phyloP scores from a whole-genome alignment of 2,329 filamentous ascomycete genomes.

The Aschersonia sp. region DNA sequence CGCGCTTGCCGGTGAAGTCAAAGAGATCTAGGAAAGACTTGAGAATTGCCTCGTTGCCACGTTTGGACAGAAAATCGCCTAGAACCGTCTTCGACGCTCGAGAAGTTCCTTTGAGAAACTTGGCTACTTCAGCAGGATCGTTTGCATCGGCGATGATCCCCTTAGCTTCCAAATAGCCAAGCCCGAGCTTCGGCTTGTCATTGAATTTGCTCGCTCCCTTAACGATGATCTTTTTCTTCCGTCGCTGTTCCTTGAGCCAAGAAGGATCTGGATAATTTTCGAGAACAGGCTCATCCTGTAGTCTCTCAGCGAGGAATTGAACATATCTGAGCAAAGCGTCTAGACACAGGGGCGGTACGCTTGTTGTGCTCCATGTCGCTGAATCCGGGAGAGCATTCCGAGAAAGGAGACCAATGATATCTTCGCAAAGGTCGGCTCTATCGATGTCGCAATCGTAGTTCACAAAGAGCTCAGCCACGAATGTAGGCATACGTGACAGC shows the following conservation, averaged over 20 bases:
- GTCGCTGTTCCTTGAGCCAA: conserved; percentile 54
- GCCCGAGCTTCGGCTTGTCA: conserved; percentile 77
- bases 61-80: conserved; percentile 88
- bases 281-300: conserved; percentile 52
- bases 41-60: conserved; percentile 71
- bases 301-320: conserved; percentile 77
- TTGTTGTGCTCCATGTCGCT: conserved; percentile 97
- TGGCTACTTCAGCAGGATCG: conserved; percentile 66
- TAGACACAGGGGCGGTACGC: conserved; percentile 85
- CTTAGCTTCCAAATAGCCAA: conserved; percentile 72
- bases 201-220: conserved; percentile 86
- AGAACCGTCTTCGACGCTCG: conserved; percentile 80
- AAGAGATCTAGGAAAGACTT: conserved; percentile 77
- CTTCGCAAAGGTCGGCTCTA: conserved; percentile 81
- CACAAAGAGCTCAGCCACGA: conserved; percentile 89
- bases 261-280: conserved; percentile 54
- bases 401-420: conserved; percentile 83
- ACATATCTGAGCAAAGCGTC: conserved; percentile 85
- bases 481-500: conserved; percentile 80
- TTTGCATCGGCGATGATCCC: conserved; percentile 68
- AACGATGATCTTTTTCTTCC: conserved; percentile 77
- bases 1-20: conserved; percentile 71
- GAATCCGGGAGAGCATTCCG: conserved; percentile 94
- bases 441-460: conserved; percentile 97
- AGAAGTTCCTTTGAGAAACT: conserved; percentile 75